A percentile compares a stretch with the other conserved stretches of the same genome.
phyloP scores from a whole-genome alignment of 2,329 filamentous ascomycete genomes.

The Fusarium armeniacum region DNA sequence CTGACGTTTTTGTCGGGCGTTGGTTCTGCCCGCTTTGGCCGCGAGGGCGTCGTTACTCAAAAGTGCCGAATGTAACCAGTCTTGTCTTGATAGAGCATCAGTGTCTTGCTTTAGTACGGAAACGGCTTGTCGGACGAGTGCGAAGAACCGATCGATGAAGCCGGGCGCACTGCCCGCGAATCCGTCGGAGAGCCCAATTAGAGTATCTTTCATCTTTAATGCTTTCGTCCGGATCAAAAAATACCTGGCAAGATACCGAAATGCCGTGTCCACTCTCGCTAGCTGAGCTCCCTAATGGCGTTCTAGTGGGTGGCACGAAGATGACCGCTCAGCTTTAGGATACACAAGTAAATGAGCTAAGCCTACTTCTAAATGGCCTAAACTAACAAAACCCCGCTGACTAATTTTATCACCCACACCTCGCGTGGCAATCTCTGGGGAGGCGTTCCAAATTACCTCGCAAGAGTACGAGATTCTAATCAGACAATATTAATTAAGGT shows the following conservation, averaged over 20 bases:
- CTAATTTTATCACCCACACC: neutral
- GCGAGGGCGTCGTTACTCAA: neutral
- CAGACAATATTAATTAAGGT: neutral
- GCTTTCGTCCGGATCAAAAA: neutral
- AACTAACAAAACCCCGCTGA: too few species aligned
- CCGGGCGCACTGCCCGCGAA: neutral
- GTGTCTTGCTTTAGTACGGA: neutral
- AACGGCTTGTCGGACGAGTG: neutral
- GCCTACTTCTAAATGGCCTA: too few species aligned
- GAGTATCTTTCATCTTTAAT: neutral
- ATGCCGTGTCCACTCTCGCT: neutral
- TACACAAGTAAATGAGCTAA: too few species aligned
- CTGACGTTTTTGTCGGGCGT: conserved; percentile 1
- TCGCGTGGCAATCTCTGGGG: neutral
- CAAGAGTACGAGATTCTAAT: neutral
- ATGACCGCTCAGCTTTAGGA: too few species aligned
- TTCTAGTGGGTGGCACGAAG: neutral
- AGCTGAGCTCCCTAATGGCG: neutral
- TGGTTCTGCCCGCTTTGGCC: neutral
- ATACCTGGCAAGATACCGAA: fast-evolving
- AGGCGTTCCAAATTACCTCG: neutral
- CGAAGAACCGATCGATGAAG: neutral
- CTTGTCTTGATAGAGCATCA: neutral
- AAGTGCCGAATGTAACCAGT: neutral
- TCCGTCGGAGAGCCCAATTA: neutral